Conservation (phyloP, 192 early-diverging fungal species). For the Endogone sp. region DNA sequence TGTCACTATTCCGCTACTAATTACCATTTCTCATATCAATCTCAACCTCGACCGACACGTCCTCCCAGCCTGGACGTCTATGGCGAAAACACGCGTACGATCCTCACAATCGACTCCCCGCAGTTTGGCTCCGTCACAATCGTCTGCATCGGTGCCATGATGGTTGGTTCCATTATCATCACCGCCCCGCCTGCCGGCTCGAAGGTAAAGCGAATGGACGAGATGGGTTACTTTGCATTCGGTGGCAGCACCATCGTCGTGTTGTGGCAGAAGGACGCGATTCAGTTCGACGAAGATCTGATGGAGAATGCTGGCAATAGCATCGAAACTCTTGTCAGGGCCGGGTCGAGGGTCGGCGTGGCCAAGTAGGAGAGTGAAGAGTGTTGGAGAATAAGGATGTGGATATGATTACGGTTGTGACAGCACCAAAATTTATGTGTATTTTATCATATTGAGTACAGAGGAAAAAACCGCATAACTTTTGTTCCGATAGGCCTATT, state of each 20-base stretch:
- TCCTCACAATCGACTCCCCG: constrained; percentile 58
- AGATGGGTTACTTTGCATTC: constrained; percentile 81
- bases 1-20: no score
- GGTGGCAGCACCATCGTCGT: constrained; percentile 75
- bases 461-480: no score
- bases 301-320: constrained; percentile 53
- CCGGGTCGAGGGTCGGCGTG: neutral
- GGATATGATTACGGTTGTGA: no score
- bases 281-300: constrained; percentile 70
- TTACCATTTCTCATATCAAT: no score
- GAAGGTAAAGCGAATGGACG: constrained; percentile 60
- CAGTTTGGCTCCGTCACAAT: constrained; percentile 69
- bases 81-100: constrained; percentile 68
- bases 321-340: constrained; percentile 68
- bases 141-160: constrained; percentile 77
- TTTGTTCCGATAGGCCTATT: no score
- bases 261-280: constrained; percentile 55
- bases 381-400: no score
- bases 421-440: no score
- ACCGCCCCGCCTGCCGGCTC: constrained; percentile 35
- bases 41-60: no score
- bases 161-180: constrained; percentile 74
- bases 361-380: no score
- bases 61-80: constrained; percentile 59
- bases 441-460: no score